Base-by-base conservation (phyloP, 768 basidiomycete species). In the Suillus hirtellus region DNA sequence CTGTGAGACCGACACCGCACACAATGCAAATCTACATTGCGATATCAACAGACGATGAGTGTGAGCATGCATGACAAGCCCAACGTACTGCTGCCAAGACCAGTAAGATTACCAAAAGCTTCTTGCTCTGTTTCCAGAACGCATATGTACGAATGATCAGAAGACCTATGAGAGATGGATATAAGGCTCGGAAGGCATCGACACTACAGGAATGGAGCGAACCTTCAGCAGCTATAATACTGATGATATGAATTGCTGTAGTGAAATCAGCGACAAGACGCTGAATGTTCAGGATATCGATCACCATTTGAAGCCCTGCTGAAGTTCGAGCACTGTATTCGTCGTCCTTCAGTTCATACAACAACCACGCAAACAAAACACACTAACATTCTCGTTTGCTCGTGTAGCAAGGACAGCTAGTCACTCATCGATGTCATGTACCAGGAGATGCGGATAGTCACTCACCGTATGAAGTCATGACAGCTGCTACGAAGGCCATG, bases 401-500 rank as follows among this genome's bases (percentile, higher is more conserved):
- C 59, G 49, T 10, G 55, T 38, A 17, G 55, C 55, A 24, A 40
- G 40, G 15, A 38, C 24, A 24, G 55, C 55, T 56, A 40, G 15
- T 27, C 2, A 17, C 9, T 17, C 2, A 15, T 56, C 21, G 11
- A 17, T 14, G 9, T 27, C 21, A 38, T 38, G 9, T 17, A 37
- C 5, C 15, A 34, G n/a, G 15, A 17, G 38, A 56, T 56, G 6
- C 4, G 3, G 37, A 9, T 17, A 40, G 15, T 21, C 24, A 14
- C 58, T 62, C 42, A 61, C 63, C 63, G n/a, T 63, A 63, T 12
- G 60, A 19, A 34, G 63, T 63, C 63, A 63, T 50, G 3, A 27
- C 21, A 27, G 63, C 63, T 14, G 60, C 63, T 21, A 24, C 35
- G 27, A 63, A 63, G 1, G 63, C 35, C 43, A 52, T 40, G 19